These are phyloP conservation scores for Metschnikowia anglica DNA, from an alignment of 805 yeast species.

Conservation along the genomic window DNA sequence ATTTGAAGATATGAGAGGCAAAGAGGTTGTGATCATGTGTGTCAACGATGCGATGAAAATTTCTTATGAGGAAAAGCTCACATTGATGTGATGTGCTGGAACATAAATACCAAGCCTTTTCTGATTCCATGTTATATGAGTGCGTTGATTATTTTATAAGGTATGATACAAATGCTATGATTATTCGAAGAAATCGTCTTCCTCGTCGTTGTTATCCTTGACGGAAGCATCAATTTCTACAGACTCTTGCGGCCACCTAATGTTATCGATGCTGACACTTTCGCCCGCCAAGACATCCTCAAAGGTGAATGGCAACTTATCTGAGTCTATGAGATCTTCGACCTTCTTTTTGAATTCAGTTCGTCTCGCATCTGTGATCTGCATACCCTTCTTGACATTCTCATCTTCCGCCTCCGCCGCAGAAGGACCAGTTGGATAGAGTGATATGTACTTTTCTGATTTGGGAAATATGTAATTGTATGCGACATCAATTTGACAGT, in stretches of 20 bases:
- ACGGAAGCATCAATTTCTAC: slow-evolving; percentile 49
- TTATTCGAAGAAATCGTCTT: slow-evolving; percentile 32
- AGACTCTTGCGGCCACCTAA: slow-evolving; percentile 19
- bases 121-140: background rate
- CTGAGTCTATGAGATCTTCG: slow-evolving; percentile 50
- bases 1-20: slow-evolving; percentile 49
- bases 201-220: slow-evolving; percentile 21
- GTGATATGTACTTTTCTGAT: slow-evolving; percentile 72
- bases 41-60: slow-evolving; percentile 70
- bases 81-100: slow-evolving; percentile 4
- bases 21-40: slow-evolving; percentile 45
- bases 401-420: slow-evolving; percentile 30
- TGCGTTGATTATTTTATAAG: background rate
- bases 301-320: slow-evolving; percentile 52
- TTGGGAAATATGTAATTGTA: slow-evolving; percentile 78
- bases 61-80: slow-evolving; percentile 33
- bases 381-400: slow-evolving; percentile 43
- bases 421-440: slow-evolving; percentile 53
- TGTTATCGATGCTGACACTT: slow-evolving; percentile 26
- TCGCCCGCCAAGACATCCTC: slow-evolving; percentile 47
- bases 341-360: slow-evolving; percentile 49
- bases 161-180: slow-evolving; percentile 10
- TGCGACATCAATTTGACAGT: slow-evolving; percentile 66
- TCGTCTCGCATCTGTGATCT: slow-evolving; percentile 44
- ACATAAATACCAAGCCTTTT: background rate